Conservation (phyloP, 2,329 filamentous ascomycete species). For the Aspergillus amoenus region DNA sequence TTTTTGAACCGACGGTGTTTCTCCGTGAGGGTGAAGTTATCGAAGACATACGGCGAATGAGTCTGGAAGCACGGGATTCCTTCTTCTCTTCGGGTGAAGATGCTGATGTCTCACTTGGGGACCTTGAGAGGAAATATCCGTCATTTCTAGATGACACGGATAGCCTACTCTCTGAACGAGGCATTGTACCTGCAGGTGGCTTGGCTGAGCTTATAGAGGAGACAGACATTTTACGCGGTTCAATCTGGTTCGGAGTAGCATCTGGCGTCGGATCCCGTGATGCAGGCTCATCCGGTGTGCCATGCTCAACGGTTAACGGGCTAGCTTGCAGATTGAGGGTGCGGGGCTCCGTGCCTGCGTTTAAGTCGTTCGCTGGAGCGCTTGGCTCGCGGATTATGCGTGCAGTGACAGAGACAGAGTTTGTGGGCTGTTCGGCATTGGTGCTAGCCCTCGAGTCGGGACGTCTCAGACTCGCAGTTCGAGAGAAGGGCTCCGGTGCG, state of each 20-base stretch:
- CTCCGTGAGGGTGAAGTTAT: slow-evolving; percentile 54
- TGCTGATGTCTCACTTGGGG: slow-evolving; percentile 33
- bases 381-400: slow-evolving; percentile 68
- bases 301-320: slow-evolving; percentile 64
- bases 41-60: slow-evolving; percentile 67
- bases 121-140: slow-evolving; percentile 25
- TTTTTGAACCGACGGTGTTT: slow-evolving; percentile 41
- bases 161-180: slow-evolving; percentile 42
- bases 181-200: slow-evolving; percentile 37
- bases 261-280: slow-evolving; percentile 20
- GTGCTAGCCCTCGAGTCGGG: slow-evolving; percentile 29
- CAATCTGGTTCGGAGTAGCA: slow-evolving; percentile 22
- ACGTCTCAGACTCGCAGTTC: slow-evolving; percentile 31
- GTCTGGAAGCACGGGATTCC: slow-evolving; percentile 57
- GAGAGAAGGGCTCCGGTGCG: slow-evolving; percentile 30
- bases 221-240: slow-evolving; percentile 39
- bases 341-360: slow-evolving; percentile 29
- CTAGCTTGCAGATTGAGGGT: slow-evolving; percentile 53
- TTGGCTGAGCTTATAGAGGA: slow-evolving; percentile 41
- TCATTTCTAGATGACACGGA: slow-evolving; percentile 41
- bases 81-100: slow-evolving; percentile 51
- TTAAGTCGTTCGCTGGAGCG: slow-evolving; percentile 42
- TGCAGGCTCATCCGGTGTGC: slow-evolving; percentile 46
- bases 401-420: slow-evolving; percentile 86
- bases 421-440: slow-evolving; percentile 38